These are phyloP conservation scores for Azolla pinnata DNA, from an alignment of 75 land plant species.

Conservation along the genomic window DNA sequence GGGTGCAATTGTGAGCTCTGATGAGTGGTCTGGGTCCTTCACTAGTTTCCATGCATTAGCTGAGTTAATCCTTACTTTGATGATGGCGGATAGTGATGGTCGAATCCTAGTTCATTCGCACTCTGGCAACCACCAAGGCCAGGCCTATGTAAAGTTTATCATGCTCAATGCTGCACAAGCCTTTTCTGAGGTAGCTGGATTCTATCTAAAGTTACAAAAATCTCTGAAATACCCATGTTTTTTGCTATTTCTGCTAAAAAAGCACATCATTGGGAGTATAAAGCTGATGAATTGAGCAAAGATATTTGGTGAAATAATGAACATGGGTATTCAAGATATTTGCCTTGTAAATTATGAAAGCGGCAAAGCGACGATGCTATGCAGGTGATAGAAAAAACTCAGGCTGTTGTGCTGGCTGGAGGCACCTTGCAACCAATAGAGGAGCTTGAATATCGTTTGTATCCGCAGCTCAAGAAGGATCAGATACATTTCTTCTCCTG, in stretches of 20 bases:
- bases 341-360: too few species aligned
- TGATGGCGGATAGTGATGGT: conserved; percentile 75
- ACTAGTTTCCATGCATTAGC: conserved; percentile 64
- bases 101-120: conserved; percentile 39
- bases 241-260: too few species aligned
- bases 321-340: too few species aligned
- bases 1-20: conserved; percentile 3
- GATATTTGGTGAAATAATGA: too few species aligned
- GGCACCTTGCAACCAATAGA: conserved; percentile 95
- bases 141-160: conserved; percentile 70
- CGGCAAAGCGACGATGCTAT: too few species aligned
- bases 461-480: conserved; percentile 50
- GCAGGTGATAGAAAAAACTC: conserved; percentile 71
- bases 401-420: conserved; percentile 79
- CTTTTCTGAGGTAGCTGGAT: conserved; percentile 57
- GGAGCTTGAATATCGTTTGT: conserved; percentile 75
- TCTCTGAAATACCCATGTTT: too few species aligned
- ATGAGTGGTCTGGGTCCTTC: conserved; percentile 29
- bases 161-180: conserved; percentile 88
- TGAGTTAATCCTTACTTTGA: conserved; percentile 58
- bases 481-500: conserved; percentile 73
- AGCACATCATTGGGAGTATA: too few species aligned
- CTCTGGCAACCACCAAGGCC: conserved; percentile 31
- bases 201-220: neutral
- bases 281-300: too few species aligned